phyloP scores from a whole-genome alignment of 2,329 filamentous ascomycete species.

The Aspergillus flavus region DNA sequence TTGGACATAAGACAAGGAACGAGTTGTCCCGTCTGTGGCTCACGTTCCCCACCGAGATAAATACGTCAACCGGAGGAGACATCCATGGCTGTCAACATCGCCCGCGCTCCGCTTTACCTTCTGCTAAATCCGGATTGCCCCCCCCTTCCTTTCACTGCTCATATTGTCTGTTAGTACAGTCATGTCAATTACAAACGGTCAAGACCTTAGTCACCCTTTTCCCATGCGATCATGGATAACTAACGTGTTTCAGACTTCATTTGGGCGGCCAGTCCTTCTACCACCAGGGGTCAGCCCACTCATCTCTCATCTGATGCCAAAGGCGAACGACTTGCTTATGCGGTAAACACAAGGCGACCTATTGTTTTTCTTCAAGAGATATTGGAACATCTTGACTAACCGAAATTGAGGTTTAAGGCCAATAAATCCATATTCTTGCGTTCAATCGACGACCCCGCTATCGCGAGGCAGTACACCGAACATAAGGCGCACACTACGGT shows the following conservation, averaged over 20 bases:
- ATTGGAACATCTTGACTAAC: neutral
- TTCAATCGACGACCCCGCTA: conserved; percentile 84
- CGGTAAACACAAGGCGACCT: conserved; percentile 58
- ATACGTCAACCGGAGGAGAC: neutral
- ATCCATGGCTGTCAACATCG: neutral
- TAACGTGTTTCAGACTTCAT: conserved; percentile 60
- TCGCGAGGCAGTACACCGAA: conserved; percentile 86
- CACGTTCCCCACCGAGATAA: conserved; percentile 4
- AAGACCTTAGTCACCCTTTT: neutral
- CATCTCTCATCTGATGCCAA: conserved; percentile 86
- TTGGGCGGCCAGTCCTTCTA: conserved; percentile 82
- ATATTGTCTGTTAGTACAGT: conserved; percentile 15
- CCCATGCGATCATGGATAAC: neutral
- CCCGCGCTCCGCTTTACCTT: neutral
- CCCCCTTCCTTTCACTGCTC: conserved; percentile 11
- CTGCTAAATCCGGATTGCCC: conserved; percentile 6
- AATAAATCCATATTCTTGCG: conserved; percentile 97
- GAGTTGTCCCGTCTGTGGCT: neutral
- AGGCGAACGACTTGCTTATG: conserved; percentile 89
- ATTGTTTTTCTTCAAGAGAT: neutral
- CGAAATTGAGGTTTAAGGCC: conserved; percentile 58
- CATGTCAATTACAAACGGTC: conserved; percentile 52
- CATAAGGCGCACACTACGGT: conserved; percentile 89
- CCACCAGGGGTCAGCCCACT: conserved; percentile 82
- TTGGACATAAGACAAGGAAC: neutral